Conservation (phyloP, 768 basidiomycete genomes). For the Multifurca ochricompacta region DNA sequence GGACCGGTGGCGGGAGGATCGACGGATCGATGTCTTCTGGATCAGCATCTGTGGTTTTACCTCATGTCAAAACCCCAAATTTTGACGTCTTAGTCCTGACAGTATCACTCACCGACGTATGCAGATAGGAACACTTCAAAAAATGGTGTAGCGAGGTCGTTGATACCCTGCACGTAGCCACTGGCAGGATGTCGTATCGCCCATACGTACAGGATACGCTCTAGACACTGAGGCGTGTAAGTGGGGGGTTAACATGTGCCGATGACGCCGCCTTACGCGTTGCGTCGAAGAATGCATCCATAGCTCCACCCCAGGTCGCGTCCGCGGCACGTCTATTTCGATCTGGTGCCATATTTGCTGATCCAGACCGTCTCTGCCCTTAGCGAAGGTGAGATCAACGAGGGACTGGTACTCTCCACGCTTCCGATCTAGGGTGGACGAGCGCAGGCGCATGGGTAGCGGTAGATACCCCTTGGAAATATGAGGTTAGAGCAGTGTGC, state of each 20-base stretch:
- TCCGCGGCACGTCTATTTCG: constrained; percentile 95
- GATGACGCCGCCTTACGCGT: constrained; percentile 44
- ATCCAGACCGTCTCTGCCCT: constrained; percentile 79
- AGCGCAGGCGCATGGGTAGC: constrained; percentile 65
- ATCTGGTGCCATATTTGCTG: constrained; percentile 99
- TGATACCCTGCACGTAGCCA: constrained; percentile 98
- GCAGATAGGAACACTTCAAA: constrained; percentile 94
- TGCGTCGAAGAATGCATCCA: constrained; percentile 93
- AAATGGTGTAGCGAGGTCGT: constrained; percentile 96
- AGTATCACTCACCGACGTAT: constrained; percentile 66
- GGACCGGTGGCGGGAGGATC: constrained; percentile 55
- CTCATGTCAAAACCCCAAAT: neutral
- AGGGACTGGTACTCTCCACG: constrained; percentile 86
- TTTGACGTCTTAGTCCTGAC: neutral
- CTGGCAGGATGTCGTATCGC: constrained; percentile 97
- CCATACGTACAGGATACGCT: constrained; percentile 97
- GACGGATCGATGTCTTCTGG: constrained; percentile 84
- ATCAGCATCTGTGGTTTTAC: constrained; percentile 60
- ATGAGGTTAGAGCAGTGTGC: constrained; percentile 5
- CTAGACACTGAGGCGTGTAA: constrained; percentile 57
- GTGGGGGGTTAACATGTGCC: constrained; percentile 9
- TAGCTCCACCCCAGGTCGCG: constrained; percentile 79
- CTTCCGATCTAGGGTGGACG: constrained; percentile 76
- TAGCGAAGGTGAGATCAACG: constrained; percentile 82
- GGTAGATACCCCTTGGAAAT: constrained; percentile 83